Base-by-base conservation (phyloP, 148 eudicot species). In the Fallopia convolvulus region DNA sequence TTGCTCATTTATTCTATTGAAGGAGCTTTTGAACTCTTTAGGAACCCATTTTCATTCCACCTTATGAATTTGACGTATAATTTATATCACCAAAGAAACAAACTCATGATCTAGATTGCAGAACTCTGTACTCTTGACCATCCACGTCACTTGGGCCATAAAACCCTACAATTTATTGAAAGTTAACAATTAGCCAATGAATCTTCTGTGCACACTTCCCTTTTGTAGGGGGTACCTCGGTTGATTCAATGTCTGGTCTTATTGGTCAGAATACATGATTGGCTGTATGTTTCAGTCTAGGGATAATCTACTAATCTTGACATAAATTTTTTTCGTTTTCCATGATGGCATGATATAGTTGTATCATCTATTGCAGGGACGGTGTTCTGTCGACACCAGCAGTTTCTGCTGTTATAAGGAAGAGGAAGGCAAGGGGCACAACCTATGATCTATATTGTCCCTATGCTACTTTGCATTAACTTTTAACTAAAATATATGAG, bases 331-430 rank as follows among this genome's bases (percentile, higher is more conserved):
- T 6, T 39, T 68, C 8, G 14, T 7, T 68, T 15, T 39, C 44
- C 72, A 68, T 68, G 42, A 33, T 65, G 42, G 5, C 8, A 32
- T 12, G n/a, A 65, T 32, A 33, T 17, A 8, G 15, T 75, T 40
- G 17, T 74, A 48, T 84, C 36, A 65, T 81, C 70, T 63, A 32
- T 86, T 76, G 72, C 89, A 95, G 99, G 92, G 97, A 92, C 55
- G 97, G 97, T 70, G 87, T 95, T 44, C 21, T 95, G 91, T 95
- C 97, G 13, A 95, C 99, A 32, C 99, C 99, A 42, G 99, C 97
- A 84, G 99, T 95, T 80, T 95, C 99, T 73, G 99, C 99, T 75
- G 92, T 95, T 71, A 95, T 95, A 79, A 87, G 99, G 82, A 90
- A 91, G 89, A 84, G 94, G 82, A 84, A 92, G 97, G 99, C 81